Evolutionary conservation across 169 alveolate genomes (phyloP), one percentile per base, ranked within the genome.

Genomic region (Plasmodium vivax): DNA sequence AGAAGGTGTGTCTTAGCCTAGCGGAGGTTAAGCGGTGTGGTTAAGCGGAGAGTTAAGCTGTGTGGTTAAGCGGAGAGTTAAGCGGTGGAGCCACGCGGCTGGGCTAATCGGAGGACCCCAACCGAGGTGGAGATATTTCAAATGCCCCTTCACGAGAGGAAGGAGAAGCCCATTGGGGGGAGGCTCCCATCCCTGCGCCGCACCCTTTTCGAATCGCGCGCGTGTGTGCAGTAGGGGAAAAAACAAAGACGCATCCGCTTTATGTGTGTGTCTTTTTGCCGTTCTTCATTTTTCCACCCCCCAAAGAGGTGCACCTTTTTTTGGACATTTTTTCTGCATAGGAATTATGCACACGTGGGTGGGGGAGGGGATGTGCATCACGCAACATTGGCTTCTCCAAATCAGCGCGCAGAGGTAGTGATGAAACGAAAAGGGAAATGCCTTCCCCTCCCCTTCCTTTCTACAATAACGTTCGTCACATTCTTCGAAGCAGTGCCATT

Each of bases 1-100:
- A 92, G 36, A 81, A 12, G 3, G 84, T 72, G 38, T 92, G 95
- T 62, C 87, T 30, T 2, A 82, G 87, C 38, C 47, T 90, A 27
- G 45, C 62, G 62, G 73, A 16, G 34, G 58, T 2, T 3, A 68
- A 23, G 32, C n/a, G 77, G 27, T 30, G n/a, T 6, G 12, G 30
- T 10, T 27, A 56, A 16, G 32, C 62, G 62, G 73, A 1, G 34
- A 23, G n/a, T 2, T 3, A 68, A 68, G 32, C 4, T 36, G 27
- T 23, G n/a, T 4, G 12, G 30, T 10, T 27, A 56, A 27, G 45
- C 62, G 62, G 73, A 16, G 34, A 23, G 58, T 2, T 3, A 68
- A 68, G 32, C n/a, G 77, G 27, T 23, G n/a, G 27, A 10, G 30
- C 12, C 72, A 56, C 27, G 3, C 27, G 6, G 4, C 1, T 1